Evolutionary conservation across 768 basidiomycete species (phyloP).

Genomic region (Termitomyces sp.): DNA sequence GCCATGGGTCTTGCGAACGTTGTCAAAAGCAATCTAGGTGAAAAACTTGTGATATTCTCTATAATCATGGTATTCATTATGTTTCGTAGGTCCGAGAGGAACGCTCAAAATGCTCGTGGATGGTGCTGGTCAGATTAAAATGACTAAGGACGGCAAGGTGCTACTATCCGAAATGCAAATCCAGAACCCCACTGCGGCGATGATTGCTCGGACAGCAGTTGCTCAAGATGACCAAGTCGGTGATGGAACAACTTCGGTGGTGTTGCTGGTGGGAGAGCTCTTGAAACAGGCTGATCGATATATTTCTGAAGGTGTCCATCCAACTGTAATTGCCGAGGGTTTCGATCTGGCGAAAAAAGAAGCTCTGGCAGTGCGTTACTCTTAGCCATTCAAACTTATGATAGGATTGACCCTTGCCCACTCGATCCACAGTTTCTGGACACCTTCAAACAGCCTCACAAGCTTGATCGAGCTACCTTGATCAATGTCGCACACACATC

Average conservation of each 20-base stretch:
- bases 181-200: conserved; percentile 97
- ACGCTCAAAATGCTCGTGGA: conserved; percentile 99
- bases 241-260: conserved; percentile 97
- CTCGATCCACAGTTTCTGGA: conserved; percentile 77
- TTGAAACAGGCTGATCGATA: conserved; percentile 97
- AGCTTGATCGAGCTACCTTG: conserved; percentile 85
- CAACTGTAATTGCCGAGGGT: conserved; percentile 91
- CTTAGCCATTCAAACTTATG: conserved; percentile 4
- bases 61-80: not conserved
- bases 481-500: conserved; percentile 96
- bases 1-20: conserved; percentile 97
- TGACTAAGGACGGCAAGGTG: conserved; percentile 99
- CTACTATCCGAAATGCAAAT: conserved; percentile 99
- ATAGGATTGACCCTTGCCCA: not conserved
- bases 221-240: conserved; percentile 99
- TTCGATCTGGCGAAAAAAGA: conserved; percentile 99
- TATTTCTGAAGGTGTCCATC: conserved; percentile 97
- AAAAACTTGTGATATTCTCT: conserved; percentile 15
- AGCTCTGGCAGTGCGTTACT: conserved; percentile 67
- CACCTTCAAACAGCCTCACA: conserved; percentile 72
- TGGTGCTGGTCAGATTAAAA: conserved; percentile 97
- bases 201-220: conserved; percentile 98
- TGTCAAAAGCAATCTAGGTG: conserved; percentile 95
- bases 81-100: conserved; percentile 77
- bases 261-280: conserved; percentile 91